phyloP scores from a whole-genome alignment of 768 basidiomycete species.

The Suillus clintonianus region DNA sequence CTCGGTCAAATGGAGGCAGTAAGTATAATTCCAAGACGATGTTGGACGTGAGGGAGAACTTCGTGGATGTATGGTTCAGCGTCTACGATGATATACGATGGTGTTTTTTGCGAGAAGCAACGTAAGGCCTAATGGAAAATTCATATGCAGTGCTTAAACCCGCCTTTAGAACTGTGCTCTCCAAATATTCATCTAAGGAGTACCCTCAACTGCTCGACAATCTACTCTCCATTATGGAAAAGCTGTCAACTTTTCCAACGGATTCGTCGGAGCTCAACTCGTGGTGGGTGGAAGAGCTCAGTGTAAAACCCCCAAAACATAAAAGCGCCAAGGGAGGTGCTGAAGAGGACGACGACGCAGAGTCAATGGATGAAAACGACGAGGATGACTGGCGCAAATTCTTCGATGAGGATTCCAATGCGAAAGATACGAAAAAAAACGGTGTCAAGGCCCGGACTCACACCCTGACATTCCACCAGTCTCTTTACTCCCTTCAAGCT shows the following conservation, averaged over 20 bases:
- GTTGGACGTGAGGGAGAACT: constrained; percentile 60
- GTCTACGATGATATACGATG: constrained; percentile 83
- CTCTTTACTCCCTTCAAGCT: constrained; percentile 71
- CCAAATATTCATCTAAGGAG: constrained; percentile 27
- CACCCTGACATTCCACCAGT: constrained; percentile 73
- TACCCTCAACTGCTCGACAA: constrained; percentile 47
- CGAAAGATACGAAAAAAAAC: constrained; percentile 37
- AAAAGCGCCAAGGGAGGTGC: constrained; percentile 46
- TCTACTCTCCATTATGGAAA: constrained; percentile 66
- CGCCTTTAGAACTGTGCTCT: constrained; percentile 21
- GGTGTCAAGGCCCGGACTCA: constrained; percentile 51
- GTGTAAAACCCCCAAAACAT: constrained; percentile 53
- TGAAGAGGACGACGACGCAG: constrained; percentile 33
- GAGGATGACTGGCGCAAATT: constrained; percentile 76
- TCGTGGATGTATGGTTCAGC: constrained; percentile 73
- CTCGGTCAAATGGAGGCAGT: constrained; percentile 21
- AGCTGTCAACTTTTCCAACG: constrained; percentile 73
- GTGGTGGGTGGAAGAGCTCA: constrained; percentile 80
- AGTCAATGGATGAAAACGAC: constrained; percentile 43
- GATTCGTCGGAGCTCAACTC: constrained; percentile 64
- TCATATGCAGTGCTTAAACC: constrained; percentile 5
- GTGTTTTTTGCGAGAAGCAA: constrained; percentile 84
- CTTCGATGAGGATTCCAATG: constrained; percentile 64
- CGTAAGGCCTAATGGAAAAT: constrained; percentile 40
- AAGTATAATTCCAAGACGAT: constrained; percentile 44